Conservation (phyloP, 768 basidiomycete genomes). For the Pleurotus tuber-regium region DNA sequence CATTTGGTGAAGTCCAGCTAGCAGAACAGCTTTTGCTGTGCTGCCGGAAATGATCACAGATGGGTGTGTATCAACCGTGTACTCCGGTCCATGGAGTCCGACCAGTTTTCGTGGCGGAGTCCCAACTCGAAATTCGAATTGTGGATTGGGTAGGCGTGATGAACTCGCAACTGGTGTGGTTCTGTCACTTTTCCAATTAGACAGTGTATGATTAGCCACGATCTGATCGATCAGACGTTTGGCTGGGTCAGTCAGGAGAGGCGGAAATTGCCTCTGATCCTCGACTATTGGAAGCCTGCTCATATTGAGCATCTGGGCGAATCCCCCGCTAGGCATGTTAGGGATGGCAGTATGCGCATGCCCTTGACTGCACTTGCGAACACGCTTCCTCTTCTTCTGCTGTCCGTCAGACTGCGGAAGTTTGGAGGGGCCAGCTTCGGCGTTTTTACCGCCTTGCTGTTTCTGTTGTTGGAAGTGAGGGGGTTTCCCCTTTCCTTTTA, state of each 20-base stretch:
- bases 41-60: too few relatives aligned
- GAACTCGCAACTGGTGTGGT: neutral
- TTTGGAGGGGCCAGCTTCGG: neutral
- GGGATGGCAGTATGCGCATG: neutral
- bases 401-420: neutral
- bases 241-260: neutral
- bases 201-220: neutral
- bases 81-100: too few relatives aligned
- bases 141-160: neutral
- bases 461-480: neutral
- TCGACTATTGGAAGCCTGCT: neutral
- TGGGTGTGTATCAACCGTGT: too few relatives aligned
- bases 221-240: neutral
- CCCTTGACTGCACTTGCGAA: neutral
- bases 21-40: too few relatives aligned
- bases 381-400: neutral
- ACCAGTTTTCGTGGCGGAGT: neutral
- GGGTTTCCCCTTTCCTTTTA: neutral
- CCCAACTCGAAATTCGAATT: neutral
- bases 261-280: neutral
- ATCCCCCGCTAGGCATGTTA: neutral
- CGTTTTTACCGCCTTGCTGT: neutral
- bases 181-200: neutral
- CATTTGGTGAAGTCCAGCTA: neutral
- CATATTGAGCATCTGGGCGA: neutral